Base-by-base conservation (phyloP, 2,329 filamentous ascomycete species). In the Emergomyces pasteurianus region DNA sequence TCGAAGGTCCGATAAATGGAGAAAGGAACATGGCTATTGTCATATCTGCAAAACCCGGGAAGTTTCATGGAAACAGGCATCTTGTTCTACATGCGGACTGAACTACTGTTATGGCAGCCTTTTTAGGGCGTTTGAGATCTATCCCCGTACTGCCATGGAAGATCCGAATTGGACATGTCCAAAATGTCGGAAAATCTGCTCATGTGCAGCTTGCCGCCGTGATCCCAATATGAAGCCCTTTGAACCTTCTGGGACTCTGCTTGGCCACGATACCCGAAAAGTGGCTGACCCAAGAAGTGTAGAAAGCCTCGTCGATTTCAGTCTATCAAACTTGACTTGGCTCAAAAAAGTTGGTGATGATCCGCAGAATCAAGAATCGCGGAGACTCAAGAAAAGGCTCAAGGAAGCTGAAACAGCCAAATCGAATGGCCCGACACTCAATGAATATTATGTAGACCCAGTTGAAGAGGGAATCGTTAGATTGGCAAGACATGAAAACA, bases 41-140 rank as follows among this genome's bases (percentile, higher is more conserved):
- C 94, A 97, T 71, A 87, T 95, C 9, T 96, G 92, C 73, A 84
- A 83, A 61, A 84, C 89, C 69, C 83, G 86, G 50, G 90, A 96
- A 68, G 86, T 88, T 58, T 85, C 81, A 23, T 96, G 95, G 83
- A 92, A 90, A 68, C 84, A 96, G 64, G 90, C 90, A 2, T 83
- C 85, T 58, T 99, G 94, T 73, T 86, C 85, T 0, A 83, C 81
- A 9, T 97, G 94, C 69, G 79, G 81, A 14, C 80, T 88, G 60
- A 84, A 83, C 0, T 99, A 95, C 71, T 97, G 94, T 72, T 99
- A 95, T 70, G 92, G 92, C n/a, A 88, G 88, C 18, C 80, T 99
- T 1, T 97, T 91, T 75, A 82, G 94, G 60, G 92, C 90, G 0
- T 96, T 96, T 69, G 92, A 97, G 71, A 83, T 91, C 71, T 88